Conservation (phyloP, 768 basidiomycete genomes). For the Pleurotus djamor region DNA sequence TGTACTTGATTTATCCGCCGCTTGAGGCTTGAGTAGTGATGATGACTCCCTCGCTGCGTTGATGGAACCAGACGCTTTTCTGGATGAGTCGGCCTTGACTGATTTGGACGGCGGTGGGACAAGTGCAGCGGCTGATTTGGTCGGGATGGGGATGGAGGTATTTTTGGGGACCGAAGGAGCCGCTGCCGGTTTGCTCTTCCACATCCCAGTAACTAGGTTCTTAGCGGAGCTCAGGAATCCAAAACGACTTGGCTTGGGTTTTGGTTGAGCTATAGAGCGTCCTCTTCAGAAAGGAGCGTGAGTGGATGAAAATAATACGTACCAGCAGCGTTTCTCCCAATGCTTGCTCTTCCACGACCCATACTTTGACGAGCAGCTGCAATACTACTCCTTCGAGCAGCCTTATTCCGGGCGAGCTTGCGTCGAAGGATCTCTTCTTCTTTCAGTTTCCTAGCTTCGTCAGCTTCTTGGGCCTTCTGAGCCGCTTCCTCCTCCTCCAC, state of each 20-base stretch:
- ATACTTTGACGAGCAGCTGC: slow-evolving; percentile 40
- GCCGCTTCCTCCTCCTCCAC: slow-evolving; percentile 27
- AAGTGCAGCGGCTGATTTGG: background rate
- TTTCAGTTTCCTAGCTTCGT: slow-evolving; percentile 43
- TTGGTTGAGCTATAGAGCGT: slow-evolving; percentile 29
- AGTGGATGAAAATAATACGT: background rate
- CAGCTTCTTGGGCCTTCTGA: slow-evolving; percentile 41
- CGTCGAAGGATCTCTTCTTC: slow-evolving; percentile 59
- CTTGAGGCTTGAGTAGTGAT: slow-evolving; percentile 7
- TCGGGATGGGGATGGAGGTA: background rate
- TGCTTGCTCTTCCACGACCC: slow-evolving; percentile 32
- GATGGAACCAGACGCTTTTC: background rate
- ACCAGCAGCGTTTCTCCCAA: slow-evolving; percentile 29
- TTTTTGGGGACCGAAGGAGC: background rate
- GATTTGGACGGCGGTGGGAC: background rate
- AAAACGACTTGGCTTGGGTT: slow-evolving; percentile 53
- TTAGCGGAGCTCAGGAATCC: slow-evolving; percentile 76
- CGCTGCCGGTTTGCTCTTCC: slow-evolving; percentile 50
- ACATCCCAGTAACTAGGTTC: slow-evolving; percentile 69
- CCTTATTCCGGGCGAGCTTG: slow-evolving; percentile 65
- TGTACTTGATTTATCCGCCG: slow-evolving; percentile 1
- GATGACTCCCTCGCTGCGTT: background rate
- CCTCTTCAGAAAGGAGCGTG: slow-evolving; percentile 6
- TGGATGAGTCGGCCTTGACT: background rate
- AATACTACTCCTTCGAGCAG: slow-evolving; percentile 68